These are phyloP conservation scores for Malus hybrid DNA, from an alignment of 331 rosid species.

Conservation along the genomic window DNA sequence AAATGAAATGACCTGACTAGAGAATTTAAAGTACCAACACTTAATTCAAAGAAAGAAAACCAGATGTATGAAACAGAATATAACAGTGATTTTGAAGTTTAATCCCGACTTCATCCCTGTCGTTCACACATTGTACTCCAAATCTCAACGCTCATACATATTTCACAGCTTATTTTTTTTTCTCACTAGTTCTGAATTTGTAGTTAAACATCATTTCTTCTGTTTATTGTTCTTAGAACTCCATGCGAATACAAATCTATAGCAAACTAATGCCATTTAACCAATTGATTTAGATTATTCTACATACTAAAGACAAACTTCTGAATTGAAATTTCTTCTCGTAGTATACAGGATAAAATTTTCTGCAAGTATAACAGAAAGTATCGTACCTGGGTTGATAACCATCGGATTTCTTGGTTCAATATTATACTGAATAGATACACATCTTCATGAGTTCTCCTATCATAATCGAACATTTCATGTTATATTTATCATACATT, in stretches of 20 bases:
- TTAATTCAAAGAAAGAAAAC: not conserved
- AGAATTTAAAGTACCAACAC: too few species aligned
- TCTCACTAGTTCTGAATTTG: not conserved
- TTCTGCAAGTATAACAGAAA: not conserved
- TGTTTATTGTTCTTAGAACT: not conserved
- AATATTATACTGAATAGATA: slow-evolving; percentile 17
- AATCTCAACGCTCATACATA: not conserved
- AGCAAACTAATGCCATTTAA: not conserved
- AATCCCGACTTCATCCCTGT: not conserved
- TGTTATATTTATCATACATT: not conserved
- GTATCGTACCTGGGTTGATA: slow-evolving; percentile 17
- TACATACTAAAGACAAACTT: not conserved
- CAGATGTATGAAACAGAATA: not conserved
- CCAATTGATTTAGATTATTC: not conserved
- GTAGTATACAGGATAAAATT: not conserved
- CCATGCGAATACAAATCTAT: not conserved
- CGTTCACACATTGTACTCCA: not conserved
- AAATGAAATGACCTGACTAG: not conserved
- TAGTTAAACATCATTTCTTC: not conserved
- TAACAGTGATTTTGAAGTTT: not conserved
- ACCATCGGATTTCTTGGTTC: slow-evolving; percentile 20
- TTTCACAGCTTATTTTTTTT: not conserved
- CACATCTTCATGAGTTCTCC: slow-evolving; percentile 24
- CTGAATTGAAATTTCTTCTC: not conserved
- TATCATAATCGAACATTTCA: not conserved